Base-by-base conservation (phyloP, 768 basidiomycete species). In the Lentinula guzmanii region DNA sequence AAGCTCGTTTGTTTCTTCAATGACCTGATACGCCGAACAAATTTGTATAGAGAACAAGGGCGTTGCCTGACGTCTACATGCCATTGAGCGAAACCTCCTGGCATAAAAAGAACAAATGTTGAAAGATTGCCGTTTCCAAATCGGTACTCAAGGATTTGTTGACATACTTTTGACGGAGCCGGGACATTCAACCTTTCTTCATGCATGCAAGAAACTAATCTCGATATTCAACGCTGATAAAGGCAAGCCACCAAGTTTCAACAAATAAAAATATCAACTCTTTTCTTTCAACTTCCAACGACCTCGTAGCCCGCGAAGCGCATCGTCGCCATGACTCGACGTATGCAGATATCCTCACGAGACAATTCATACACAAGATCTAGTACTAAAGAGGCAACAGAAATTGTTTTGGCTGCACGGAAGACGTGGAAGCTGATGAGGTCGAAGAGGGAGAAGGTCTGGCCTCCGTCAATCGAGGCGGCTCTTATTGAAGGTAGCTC, bases 361-460 rank as follows among this genome's bases (percentile, higher is more conserved):
- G 15, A 52, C 8, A 13, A 21, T 13, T 15, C 34, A 37, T 34
- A 54, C 18, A 5, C 53, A 7, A 54, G 1, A 37, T 39, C 53
- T 4, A 39, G 34, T 9, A 33, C 34, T 21, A 54, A 54, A 39
- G 34, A 54, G 53, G 58, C 60, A 37, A 24, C 57, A 34, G 46
- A 58, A 42, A 64, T 50, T 28, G 53, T 64, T 8, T 16, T 62
- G 24, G 75, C 70, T 24, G 77, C 79, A 15, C 78, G 86, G 60
- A 86, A 83, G 70, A 81, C 75, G 50, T 86, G 82, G 80, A 85
- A 85, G 65, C 82, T 81, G 46, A 81, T 75, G 67, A 85, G 81
- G 64, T 75, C 77, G 35, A 72, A 74, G 54, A 71, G 65, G 52
- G 86, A 86, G 65, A 78, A 80, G 4, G 82, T 88, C 13, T 88